Evolutionary conservation across 345 rosid species (phyloP).

Genomic region (Euphorbia tirucalli): DNA sequence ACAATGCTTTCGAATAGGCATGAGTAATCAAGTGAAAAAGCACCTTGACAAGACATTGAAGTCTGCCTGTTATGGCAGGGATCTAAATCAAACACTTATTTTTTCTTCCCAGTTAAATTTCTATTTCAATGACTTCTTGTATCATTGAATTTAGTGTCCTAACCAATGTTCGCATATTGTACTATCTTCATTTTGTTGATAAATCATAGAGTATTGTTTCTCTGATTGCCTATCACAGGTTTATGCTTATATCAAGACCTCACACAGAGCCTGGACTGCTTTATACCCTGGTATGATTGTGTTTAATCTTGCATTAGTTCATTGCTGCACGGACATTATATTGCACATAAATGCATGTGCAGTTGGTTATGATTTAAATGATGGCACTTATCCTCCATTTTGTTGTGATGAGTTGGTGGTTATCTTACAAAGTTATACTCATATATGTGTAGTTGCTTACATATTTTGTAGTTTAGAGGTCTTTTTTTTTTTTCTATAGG

Average conservation of each 20-base stretch:
- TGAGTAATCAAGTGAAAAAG: too few species aligned
- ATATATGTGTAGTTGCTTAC: not conserved
- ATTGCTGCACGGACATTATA: not conserved
- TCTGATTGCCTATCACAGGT: constrained; percentile 39
- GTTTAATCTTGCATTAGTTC: not conserved
- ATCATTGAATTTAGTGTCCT: not conserved
- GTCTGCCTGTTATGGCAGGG: constrained; percentile 4
- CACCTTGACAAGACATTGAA: too few species aligned
- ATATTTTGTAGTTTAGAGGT: not conserved
- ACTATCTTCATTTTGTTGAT: not conserved
- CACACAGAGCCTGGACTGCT: constrained; percentile 77
- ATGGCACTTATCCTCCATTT: not conserved
- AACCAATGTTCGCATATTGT: too few species aligned
- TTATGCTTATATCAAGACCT: constrained; percentile 82
- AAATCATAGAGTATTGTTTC: constrained; percentile 7
- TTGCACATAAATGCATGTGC: not conserved
- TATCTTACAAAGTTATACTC: not conserved
- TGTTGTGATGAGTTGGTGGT: not conserved
- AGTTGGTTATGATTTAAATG: not conserved
- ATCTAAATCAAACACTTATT: constrained; percentile 4
- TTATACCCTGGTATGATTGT: constrained; percentile 63
- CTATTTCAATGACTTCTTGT: not conserved
- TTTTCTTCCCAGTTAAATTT: not conserved
- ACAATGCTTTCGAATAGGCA: too few species aligned
- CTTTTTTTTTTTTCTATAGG: not conserved